phyloP scores from a whole-genome alignment of 2,329 filamentous ascomycete species.

The Chaetomiaceae sp. region DNA sequence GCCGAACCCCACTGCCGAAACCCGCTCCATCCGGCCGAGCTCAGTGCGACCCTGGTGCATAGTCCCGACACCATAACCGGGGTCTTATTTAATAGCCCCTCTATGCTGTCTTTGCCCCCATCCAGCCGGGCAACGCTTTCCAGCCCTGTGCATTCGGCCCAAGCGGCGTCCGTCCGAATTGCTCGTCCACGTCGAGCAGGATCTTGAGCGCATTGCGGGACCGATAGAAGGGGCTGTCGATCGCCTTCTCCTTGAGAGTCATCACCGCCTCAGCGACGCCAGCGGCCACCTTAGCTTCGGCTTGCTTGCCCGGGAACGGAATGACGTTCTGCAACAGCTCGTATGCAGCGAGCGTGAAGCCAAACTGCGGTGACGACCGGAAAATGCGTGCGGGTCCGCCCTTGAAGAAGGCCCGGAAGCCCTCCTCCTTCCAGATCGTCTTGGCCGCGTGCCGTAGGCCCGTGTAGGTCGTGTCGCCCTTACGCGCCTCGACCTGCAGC shows the following conservation, averaged over 20 bases:
- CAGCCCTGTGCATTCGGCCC: slow-evolving; percentile 47
- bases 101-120: slow-evolving; percentile 32
- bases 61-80: not conserved
- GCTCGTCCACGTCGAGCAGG: slow-evolving; percentile 88
- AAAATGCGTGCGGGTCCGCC: slow-evolving; percentile 92
- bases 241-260: slow-evolving; percentile 58
- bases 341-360: slow-evolving; percentile 93
- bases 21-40: slow-evolving; percentile 10
- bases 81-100: not conserved
- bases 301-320: slow-evolving; percentile 63
- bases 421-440: slow-evolving; percentile 85
- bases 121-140: slow-evolving; percentile 49
- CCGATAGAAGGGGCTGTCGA: slow-evolving; percentile 49
- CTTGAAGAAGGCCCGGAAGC: slow-evolving; percentile 97
- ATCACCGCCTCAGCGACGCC: slow-evolving; percentile 61
- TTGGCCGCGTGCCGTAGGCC: slow-evolving; percentile 79
- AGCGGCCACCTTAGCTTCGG: slow-evolving; percentile 46
- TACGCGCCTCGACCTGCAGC: slow-evolving; percentile 93
- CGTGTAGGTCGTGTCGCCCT: slow-evolving; percentile 86
- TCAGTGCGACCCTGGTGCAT: not conserved
- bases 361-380: slow-evolving; percentile 93
- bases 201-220: slow-evolving; percentile 93
- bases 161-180: slow-evolving; percentile 74
- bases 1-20: slow-evolving; percentile 12
- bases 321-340: slow-evolving; percentile 80